Evolutionary conservation across 306 rosid species (phyloP), one percentile per base, ranked within the genome.

Genomic region (Trifolium dubium): DNA sequence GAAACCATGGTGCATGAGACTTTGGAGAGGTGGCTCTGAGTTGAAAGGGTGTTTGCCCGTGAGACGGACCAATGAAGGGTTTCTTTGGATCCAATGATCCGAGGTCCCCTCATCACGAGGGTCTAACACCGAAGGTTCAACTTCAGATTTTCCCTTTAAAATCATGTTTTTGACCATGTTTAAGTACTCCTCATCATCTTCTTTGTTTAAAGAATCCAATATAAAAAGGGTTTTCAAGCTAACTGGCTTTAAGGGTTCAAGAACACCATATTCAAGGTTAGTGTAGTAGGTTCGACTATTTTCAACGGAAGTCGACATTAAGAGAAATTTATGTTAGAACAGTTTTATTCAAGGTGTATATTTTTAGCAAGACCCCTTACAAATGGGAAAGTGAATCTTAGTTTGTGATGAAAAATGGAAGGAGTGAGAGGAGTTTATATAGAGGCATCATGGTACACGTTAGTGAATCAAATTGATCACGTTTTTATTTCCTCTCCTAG

Each of bases 251-350:
- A 84, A 87, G 60, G 86, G 72, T 28, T 78, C 80, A 13, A 67
- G 65, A 72, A 80, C 82, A 61, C 84, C 83, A 54, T 81, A 19
- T 78, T 79, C 41, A 39, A 76, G 76, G 39, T 37, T 60, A 7
- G 75, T 44, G 66, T 76, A 82, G 64, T 76, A 84, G 64, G 64
- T 86, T 54, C 13, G 13, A 44, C 90, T 85, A 76, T 83, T 90
- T n/a, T 79, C 77, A 4, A 88, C 85, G 23, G 87, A 86, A 44
- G 97, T 81, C 56, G 92, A 86, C 97, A 89, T 91, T 23, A 76
- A 11, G 64, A 5, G 19, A 54, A 54, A 50, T 2, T n/a, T 6
- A 50, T 15, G 15, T 15, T 15, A 50, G 56, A 1, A 50, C 10
- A 2, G 23, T 50, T 50, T 44, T 50, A 23, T 50, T 50, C 10